A percentile compares a stretch with the other conserved stretches of the same genome.
Conservation (phyloP, 2,329 filamentous ascomycete genomes). For the Pseudogymnoascus sp. region DNA sequence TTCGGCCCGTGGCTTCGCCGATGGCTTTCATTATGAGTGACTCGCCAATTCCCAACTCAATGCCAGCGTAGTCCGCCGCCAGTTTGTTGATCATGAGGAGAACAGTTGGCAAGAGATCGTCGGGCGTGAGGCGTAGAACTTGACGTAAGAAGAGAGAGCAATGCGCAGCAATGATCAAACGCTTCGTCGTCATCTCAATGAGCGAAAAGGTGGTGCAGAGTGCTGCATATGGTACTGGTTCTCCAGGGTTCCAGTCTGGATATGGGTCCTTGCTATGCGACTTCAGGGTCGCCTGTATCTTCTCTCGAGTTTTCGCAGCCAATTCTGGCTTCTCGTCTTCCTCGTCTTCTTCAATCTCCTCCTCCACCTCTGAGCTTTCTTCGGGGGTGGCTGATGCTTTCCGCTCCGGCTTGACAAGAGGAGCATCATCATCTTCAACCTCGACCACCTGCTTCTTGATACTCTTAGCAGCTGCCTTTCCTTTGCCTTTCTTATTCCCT, state of each 20-base stretch:
- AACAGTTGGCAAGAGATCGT: slow-evolving; percentile 79
- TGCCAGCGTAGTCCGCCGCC: slow-evolving; percentile 90
- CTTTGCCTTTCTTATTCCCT: slow-evolving; percentile 10
- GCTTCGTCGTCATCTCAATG: slow-evolving; percentile 89
- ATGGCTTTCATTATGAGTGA: slow-evolving; percentile 99
- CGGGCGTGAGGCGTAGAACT: slow-evolving; percentile 83
- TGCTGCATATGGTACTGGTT: slow-evolving; percentile 88
- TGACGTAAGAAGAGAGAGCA: slow-evolving; percentile 88
- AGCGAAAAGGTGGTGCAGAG: slow-evolving; percentile 91
- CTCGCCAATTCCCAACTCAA: slow-evolving; percentile 97
- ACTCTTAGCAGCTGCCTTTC: slow-evolving; percentile 7
- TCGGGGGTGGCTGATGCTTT: slow-evolving; percentile 35
- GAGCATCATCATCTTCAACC: slow-evolving; percentile 10
- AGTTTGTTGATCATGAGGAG: slow-evolving; percentile 97
- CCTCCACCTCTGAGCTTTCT: slow-evolving; percentile 40
- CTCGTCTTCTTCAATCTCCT: slow-evolving; percentile 45
- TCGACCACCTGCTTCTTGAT: slow-evolving; percentile 11
- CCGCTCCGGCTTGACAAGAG: slow-evolving; percentile 37
- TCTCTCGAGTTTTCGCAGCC: slow-evolving; percentile 68
- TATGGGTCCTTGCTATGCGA: slow-evolving; percentile 69
- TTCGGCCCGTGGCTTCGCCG: slow-evolving; percentile 86
- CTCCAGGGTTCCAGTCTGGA: slow-evolving; percentile 85
- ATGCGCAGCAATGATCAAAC: slow-evolving; percentile 78
- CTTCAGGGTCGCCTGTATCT: slow-evolving; percentile 69
- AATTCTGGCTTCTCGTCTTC: slow-evolving; percentile 61